These are phyloP conservation scores for Termitomyces sp. DNA, from an alignment of 768 basidiomycete species.

Conservation along the genomic window DNA sequence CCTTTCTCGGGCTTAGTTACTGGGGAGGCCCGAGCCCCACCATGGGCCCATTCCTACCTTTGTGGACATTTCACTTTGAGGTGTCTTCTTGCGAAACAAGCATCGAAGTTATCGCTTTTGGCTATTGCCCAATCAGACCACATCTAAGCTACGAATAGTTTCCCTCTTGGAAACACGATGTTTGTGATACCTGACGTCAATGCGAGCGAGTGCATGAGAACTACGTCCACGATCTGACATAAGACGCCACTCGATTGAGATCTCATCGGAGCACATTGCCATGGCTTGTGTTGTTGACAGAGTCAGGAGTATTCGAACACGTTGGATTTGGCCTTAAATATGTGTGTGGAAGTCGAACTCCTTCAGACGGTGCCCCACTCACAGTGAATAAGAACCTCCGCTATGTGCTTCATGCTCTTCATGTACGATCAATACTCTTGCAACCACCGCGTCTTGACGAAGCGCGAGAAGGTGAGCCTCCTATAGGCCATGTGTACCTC, in stretches of 20 bases:
- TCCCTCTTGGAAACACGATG: background rate
- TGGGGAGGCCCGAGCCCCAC: background rate
- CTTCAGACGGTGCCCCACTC: background rate
- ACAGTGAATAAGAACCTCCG: background rate
- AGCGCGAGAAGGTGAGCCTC: slow-evolving; percentile 29
- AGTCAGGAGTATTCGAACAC: background rate
- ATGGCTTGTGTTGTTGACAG: background rate
- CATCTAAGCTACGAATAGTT: background rate
- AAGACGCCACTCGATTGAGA: background rate
- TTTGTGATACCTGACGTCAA: background rate
- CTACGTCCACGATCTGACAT: background rate
- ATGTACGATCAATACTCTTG: slow-evolving; percentile 30
- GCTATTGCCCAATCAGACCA: background rate
- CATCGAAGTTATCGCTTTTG: background rate
- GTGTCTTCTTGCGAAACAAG: background rate
- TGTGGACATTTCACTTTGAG: background rate
- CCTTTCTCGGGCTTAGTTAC: background rate
- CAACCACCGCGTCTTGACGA: slow-evolving; percentile 23
- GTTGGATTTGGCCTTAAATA: background rate
- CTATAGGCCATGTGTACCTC: background rate
- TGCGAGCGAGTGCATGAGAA: background rate
- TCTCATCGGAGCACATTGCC: background rate
- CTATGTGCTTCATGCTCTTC: slow-evolving; percentile 29
- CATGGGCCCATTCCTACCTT: background rate
- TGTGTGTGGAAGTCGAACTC: background rate